Percentiles rank a stretch among this genome's conserved stretches.
These are phyloP conservation scores for Ophiostoma tasmaniense DNA, from an alignment of 2,329 filamentous ascomycete genomes.

Conservation along the genomic window DNA sequence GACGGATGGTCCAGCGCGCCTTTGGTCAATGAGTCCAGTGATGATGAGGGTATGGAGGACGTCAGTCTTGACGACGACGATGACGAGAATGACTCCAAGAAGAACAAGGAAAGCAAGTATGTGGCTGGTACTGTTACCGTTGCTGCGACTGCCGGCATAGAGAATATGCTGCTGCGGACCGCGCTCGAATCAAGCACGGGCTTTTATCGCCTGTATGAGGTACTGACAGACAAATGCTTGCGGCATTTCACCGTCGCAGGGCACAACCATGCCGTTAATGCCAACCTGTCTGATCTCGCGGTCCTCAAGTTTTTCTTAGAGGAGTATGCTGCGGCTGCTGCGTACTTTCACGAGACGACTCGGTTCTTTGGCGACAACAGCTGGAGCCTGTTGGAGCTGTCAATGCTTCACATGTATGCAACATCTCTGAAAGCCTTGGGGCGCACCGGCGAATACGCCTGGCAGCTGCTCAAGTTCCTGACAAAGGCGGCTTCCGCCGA, in stretches of 20 bases:
- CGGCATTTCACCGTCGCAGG: conserved; percentile 75
- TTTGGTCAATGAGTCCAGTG: conserved; percentile 30
- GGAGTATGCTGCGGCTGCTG: conserved; percentile 65
- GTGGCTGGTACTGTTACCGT: neutral
- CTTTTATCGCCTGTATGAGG: conserved; percentile 61
- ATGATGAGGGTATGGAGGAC: conserved; percentile 45
- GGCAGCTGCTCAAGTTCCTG: conserved; percentile 64
- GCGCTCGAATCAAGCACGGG: conserved; percentile 54
- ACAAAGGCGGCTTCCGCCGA: conserved; percentile 55
- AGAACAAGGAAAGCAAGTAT: conserved; percentile 12
- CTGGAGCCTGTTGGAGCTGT: conserved; percentile 73
- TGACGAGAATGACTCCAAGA: conserved; percentile 10
- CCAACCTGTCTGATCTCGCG: conserved; percentile 75
- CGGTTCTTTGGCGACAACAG: conserved; percentile 68
- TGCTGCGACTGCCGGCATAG: conserved; percentile 35
- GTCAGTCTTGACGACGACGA: conserved; percentile 42
- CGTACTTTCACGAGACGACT: conserved; percentile 69
- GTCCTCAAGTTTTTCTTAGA: conserved; percentile 69
- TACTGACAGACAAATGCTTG: conserved; percentile 74
- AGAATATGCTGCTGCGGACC: conserved; percentile 48
- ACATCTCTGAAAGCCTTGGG: conserved; percentile 70
- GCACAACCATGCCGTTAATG: conserved; percentile 67
- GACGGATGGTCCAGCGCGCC: conserved; percentile 63
- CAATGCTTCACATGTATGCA: conserved; percentile 78
- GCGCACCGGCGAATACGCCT: conserved; percentile 69